A percentile compares a stretch with the other conserved stretches of the same genome.
Conservation (phyloP, 129 eudicot species). For the Deinandra increscens region DNA sequence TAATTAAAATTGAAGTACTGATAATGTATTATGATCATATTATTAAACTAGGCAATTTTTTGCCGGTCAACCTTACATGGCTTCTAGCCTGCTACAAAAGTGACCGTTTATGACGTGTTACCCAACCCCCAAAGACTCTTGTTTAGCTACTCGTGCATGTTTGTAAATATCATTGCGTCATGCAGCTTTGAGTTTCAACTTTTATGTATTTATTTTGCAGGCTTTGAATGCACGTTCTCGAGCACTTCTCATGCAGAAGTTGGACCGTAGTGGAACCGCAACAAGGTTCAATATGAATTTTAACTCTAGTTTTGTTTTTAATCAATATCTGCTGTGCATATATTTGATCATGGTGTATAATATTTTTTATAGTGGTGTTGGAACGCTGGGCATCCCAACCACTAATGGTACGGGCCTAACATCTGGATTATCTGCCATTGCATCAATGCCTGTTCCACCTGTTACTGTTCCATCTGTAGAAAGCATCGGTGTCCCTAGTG, state of each 20-base stretch:
- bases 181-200: neutral
- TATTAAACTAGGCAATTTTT: neutral
- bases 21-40: neutral
- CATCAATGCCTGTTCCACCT: conserved; percentile 52
- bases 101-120: neutral
- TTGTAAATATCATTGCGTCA: conserved; percentile 1
- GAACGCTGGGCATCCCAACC: conserved; percentile 47
- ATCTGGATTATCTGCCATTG: conserved; percentile 34
- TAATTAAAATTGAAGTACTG: neutral
- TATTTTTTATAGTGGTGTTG: conserved; percentile 48
- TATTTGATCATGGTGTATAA: conserved; percentile 5
- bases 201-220: conserved; percentile 38
- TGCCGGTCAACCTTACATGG: neutral
- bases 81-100: neutral
- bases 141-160: neutral
- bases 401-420: conserved; percentile 38
- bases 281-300: conserved; percentile 43
- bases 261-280: conserved; percentile 81
- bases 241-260: conserved; percentile 86
- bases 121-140: neutral
- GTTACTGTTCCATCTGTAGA: conserved; percentile 53
- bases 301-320: neutral
- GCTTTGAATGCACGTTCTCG: conserved; percentile 86
- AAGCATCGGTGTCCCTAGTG: conserved; percentile 68
- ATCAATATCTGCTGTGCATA: neutral